Evolutionary conservation across 179 eudicot genomes (phyloP).

Genomic region (Pouteria campechiana): DNA sequence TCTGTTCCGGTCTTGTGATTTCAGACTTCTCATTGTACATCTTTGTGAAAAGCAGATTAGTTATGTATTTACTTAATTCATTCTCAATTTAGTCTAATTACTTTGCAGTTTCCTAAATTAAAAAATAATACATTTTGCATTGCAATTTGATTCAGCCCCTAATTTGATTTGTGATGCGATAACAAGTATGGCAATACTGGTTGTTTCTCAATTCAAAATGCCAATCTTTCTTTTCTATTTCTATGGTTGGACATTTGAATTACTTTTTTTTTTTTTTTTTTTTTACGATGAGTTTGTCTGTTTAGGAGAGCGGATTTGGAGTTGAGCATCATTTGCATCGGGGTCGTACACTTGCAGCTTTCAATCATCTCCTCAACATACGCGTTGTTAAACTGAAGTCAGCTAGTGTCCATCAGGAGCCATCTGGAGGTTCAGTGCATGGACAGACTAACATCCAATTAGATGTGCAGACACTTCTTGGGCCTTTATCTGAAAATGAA

Average conservation of each 20-base stretch:
- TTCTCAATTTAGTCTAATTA: too few relatives aligned
- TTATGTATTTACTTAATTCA: too few relatives aligned
- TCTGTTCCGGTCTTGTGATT: too few relatives aligned
- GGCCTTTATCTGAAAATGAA: conserved; percentile 63
- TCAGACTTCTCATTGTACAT: too few relatives aligned
- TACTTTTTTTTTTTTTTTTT: neutral
- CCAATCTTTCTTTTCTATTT: neutral
- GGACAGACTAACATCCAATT: conserved; percentile 64
- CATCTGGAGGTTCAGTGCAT: conserved; percentile 34
- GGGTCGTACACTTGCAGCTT: conserved; percentile 87
- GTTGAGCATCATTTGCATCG: conserved; percentile 94
- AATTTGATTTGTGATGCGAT: too few relatives aligned
- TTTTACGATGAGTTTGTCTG: neutral
- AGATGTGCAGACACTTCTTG: conserved; percentile 68
- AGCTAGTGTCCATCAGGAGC: conserved; percentile 27
- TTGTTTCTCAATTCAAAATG: neutral
- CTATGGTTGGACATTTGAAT: neutral
- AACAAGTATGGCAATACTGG: too few relatives aligned
- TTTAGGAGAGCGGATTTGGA: conserved; percentile 69
- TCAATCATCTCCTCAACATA: conserved; percentile 58
- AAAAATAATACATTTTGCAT: too few relatives aligned
- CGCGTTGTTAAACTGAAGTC: conserved; percentile 68
- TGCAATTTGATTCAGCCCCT: too few relatives aligned
- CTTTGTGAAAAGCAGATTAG: too few relatives aligned
- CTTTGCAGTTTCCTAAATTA: too few relatives aligned